Percentiles rank a stretch among this genome's conserved stretches.
phyloP scores from a whole-genome alignment of 805 yeast genomes.

The Ogataea methylovora region DNA sequence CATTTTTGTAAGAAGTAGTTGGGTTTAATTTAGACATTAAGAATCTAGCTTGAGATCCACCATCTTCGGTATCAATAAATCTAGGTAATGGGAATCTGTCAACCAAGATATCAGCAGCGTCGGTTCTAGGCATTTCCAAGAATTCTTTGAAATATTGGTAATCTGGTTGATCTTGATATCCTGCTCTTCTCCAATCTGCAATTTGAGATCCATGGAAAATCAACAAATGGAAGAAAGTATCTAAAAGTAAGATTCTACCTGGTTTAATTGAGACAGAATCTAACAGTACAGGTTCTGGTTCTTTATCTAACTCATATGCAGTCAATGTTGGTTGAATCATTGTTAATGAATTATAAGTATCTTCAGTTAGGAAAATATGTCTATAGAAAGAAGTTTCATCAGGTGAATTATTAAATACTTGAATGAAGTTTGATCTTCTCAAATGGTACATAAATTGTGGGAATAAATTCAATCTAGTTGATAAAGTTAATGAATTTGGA shows the following conservation, averaged over 20 bases:
- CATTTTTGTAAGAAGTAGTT: conserved; percentile 43
- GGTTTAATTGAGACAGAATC: conserved; percentile 59
- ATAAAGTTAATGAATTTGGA: conserved; percentile 41
- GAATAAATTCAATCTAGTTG: conserved; percentile 41
- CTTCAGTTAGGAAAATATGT: conserved; percentile 56
- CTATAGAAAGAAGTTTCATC: conserved; percentile 64
- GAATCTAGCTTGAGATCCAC: conserved; percentile 70
- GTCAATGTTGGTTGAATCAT: conserved; percentile 69
- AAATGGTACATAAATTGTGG: conserved; percentile 66
- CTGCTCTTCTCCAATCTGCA: conserved; percentile 60
- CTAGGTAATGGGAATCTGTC: conserved; percentile 69
- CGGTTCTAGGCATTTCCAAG: conserved; percentile 53
- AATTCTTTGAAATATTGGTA: conserved; percentile 53
- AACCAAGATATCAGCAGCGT: conserved; percentile 55
- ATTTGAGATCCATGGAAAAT: conserved; percentile 61
- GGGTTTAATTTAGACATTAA: conserved; percentile 65
- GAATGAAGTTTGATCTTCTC: conserved; percentile 58
- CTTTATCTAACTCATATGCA: conserved; percentile 46
- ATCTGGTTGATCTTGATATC: conserved; percentile 55
- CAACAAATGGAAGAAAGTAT: conserved; percentile 62
- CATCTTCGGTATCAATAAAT: conserved; percentile 67
- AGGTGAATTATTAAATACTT: conserved; percentile 63
- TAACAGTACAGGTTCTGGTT: conserved; percentile 56
- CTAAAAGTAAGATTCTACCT: conserved; percentile 48
- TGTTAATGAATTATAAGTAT: conserved; percentile 48